These are phyloP conservation scores for Phellopilus nigrolimitatus DNA, from an alignment of 1,284 basidiomycete genomes.

Conservation along the genomic window DNA sequence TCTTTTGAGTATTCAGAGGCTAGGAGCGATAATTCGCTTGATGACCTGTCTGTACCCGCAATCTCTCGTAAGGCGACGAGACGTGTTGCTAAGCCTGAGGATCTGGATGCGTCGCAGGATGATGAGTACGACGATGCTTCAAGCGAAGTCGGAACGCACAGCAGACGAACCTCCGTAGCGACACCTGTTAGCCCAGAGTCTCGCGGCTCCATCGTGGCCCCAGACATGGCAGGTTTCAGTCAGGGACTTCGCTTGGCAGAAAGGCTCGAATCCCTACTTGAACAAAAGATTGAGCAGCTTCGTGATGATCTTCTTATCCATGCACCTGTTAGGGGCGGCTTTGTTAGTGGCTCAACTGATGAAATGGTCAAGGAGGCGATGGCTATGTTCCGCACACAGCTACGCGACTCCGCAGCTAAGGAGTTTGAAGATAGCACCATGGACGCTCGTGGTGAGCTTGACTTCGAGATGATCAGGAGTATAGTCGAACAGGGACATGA, in stretches of 20 bases:
- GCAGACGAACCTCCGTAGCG: background rate
- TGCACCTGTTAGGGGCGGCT: conserved; percentile 22
- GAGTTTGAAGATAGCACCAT: conserved; percentile 59
- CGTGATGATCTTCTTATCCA: conserved; percentile 35
- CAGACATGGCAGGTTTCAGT: conserved; percentile 51
- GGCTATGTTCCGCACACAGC: conserved; percentile 58
- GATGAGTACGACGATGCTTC: conserved; percentile 9
- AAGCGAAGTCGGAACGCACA: conserved; percentile 8
- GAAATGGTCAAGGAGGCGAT: conserved; percentile 62
- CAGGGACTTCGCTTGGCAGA: conserved; percentile 57
- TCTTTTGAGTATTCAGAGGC: conserved; percentile 63
- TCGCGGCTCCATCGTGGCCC: conserved; percentile 39
- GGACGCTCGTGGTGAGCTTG: conserved; percentile 70
- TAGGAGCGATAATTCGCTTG: conserved; percentile 61
- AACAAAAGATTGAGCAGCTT: conserved; percentile 60
- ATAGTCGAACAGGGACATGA: conserved; percentile 63
- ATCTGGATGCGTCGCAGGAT: conserved; percentile 11
- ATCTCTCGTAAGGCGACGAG: conserved; percentile 58
- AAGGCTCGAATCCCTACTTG: conserved; percentile 53
- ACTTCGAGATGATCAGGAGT: conserved; percentile 69
- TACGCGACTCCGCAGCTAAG: conserved; percentile 55
- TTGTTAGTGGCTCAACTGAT: conserved; percentile 44
- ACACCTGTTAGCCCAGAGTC: conserved; percentile 34
- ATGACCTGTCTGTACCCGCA: conserved; percentile 62
- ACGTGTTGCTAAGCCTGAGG: conserved; percentile 10